These are phyloP conservation scores for Dichotomocladium elegans DNA, from an alignment of 371 early-diverging fungal species.

Conservation along the genomic window DNA sequence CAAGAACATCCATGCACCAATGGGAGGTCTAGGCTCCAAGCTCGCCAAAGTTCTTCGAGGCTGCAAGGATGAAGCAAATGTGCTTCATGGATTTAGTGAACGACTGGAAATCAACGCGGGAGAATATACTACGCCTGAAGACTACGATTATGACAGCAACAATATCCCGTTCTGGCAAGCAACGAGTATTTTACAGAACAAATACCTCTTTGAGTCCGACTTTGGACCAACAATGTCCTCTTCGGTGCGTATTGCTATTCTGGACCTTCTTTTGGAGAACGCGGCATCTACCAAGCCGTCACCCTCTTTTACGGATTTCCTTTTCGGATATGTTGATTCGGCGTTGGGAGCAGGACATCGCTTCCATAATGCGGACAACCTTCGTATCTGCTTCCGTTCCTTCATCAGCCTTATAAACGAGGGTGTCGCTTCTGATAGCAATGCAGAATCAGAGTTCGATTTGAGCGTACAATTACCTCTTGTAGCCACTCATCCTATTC, in stretches of 20 bases:
- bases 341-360: conserved; percentile 6
- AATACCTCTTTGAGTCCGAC: conserved; percentile 13
- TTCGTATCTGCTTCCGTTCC: conserved; percentile 60
- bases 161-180: conserved; percentile 48
- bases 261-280: conserved; percentile 69
- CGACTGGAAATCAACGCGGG: conserved; percentile 63
- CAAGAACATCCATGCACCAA: conserved; percentile 13
- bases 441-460: conserved; percentile 4
- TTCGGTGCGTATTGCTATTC: conserved; percentile 66
- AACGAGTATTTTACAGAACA: conserved; percentile 17
- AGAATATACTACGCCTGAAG: conserved; percentile 43
- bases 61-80: conserved; percentile 57
- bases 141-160: conserved; percentile 40
- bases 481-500: conserved; percentile 66
- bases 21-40: conserved; percentile 51
- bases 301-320: conserved; percentile 83
- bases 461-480: conserved; percentile 40
- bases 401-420: conserved; percentile 65
- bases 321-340: conserved; percentile 63
- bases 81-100: conserved; percentile 76
- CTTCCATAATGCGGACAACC: conserved; percentile 30
- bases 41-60: conserved; percentile 67
- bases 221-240: conserved; percentile 20
- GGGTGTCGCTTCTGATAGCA: conserved; percentile 32
- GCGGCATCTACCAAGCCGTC: conserved; percentile 30